phyloP scores from a whole-genome alignment of 202 grass and related monocot genomes.

The Thinopyrum obtusiflorum region DNA sequence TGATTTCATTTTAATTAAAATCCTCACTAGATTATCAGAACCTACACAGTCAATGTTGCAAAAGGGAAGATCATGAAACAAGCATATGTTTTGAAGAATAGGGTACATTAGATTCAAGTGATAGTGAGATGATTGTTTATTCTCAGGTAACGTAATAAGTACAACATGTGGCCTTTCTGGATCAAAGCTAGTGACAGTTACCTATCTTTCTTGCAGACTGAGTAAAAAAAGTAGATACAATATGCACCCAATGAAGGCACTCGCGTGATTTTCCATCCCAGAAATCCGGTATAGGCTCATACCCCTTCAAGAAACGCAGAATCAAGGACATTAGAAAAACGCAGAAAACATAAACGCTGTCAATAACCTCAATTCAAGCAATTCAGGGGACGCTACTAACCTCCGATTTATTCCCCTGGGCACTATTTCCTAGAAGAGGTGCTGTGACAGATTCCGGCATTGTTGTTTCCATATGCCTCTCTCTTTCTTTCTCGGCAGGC shows the following conservation, averaged over 20 bases:
- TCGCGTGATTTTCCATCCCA: neutral
- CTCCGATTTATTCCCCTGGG: neutral
- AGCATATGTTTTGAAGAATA: neutral
- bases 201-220: slow-evolving; percentile 15
- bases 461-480: neutral
- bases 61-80: neutral
- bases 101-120: neutral
- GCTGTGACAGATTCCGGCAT: neutral
- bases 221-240: neutral
- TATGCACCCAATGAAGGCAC: slow-evolving; percentile 13
- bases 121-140: no score
- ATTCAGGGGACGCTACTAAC: neutral
- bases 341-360: neutral
- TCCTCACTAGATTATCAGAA: neutral
- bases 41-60: neutral
- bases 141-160: no score
- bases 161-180: neutral
- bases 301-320: neutral
- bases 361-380: neutral
- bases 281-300: neutral
- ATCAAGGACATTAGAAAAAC: neutral
- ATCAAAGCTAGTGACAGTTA: neutral
- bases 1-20: neutral
- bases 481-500: neutral
- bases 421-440: slow-evolving; percentile 5